phyloP scores from a whole-genome alignment of 2,329 filamentous ascomycete species.

The Peltaster fructicola region DNA sequence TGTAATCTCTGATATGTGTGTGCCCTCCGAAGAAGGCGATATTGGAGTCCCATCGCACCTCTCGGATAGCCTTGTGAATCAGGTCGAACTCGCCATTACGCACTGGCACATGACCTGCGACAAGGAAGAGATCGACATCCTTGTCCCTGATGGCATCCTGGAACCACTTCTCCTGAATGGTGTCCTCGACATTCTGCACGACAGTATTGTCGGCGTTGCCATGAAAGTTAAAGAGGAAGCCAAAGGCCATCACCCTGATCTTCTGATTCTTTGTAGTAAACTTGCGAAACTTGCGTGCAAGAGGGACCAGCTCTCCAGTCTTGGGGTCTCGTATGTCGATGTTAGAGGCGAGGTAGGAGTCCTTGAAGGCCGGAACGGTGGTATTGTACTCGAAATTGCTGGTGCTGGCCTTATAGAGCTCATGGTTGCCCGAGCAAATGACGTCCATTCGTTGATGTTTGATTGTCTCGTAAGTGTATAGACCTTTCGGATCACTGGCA shows the following conservation, averaged over 20 bases:
- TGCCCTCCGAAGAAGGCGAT: constrained; percentile 90
- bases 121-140: constrained; percentile 71
- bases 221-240: constrained; percentile 88
- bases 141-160: constrained; percentile 60
- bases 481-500: constrained; percentile 68
- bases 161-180: constrained; percentile 77
- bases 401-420: constrained; percentile 69
- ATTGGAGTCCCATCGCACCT: constrained; percentile 59
- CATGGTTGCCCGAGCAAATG: constrained; percentile 81
- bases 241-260: constrained; percentile 70
- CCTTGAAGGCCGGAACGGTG: constrained; percentile 68
- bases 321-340: constrained; percentile 67
- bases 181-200: constrained; percentile 62
- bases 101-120: constrained; percentile 71
- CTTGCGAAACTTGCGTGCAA: constrained; percentile 69
- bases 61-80: constrained; percentile 63
- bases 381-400: constrained; percentile 60
- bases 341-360: constrained; percentile 77
- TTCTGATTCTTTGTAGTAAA: constrained; percentile 85
- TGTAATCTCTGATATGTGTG: constrained; percentile 72
- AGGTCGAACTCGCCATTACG: constrained; percentile 59
- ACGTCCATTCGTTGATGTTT: constrained; percentile 69
- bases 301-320: constrained; percentile 52
- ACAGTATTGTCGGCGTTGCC: constrained; percentile 81
- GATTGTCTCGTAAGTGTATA: constrained; percentile 77